phyloP scores from a whole-genome alignment of 495 filamentous ascomycete genomes.

The Hypoxylon fragiforme region DNA sequence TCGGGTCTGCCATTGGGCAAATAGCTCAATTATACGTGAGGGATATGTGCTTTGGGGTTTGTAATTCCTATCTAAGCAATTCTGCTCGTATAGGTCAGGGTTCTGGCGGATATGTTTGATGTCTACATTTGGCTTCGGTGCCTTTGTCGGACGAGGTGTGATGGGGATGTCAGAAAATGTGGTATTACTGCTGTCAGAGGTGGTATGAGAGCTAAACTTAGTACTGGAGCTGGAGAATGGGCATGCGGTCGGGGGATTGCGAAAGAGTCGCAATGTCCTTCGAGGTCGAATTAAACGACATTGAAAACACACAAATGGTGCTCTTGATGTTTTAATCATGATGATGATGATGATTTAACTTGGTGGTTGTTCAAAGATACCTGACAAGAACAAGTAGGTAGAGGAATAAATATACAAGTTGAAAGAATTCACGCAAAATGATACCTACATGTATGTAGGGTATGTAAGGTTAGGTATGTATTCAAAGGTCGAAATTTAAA shows the following conservation, averaged over 20 bases:
- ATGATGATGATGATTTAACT: not conserved
- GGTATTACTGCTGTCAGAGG: not conserved
- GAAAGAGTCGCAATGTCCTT: conserved; percentile 6
- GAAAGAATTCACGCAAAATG: too few species aligned
- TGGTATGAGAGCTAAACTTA: conserved; percentile 10
- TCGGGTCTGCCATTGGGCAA: conserved; percentile 63
- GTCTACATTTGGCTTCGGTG: conserved; percentile 78
- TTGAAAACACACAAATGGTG: conserved; percentile 25
- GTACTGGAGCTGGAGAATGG: conserved; percentile 21
- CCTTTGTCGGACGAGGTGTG: conserved; percentile 61
- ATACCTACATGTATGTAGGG: too few species aligned
- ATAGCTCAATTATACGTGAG: conserved; percentile 67
- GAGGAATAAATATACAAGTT: too few species aligned
- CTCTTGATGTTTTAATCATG: conserved; percentile 26
- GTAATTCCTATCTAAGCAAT: conserved; percentile 87
- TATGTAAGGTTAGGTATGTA: too few species aligned
- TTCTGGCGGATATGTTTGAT: conserved; percentile 88
- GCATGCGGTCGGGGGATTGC: conserved; percentile 7
- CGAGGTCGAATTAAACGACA: conserved; percentile 27
- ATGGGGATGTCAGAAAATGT: conserved; percentile 4
- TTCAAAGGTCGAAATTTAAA: too few species aligned
- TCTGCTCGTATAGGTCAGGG: conserved; percentile 73
- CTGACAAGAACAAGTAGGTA: too few species aligned
- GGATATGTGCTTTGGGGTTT: conserved; percentile 65
- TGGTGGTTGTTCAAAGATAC: too few species aligned